phyloP scores from a whole-genome alignment of 2,329 filamentous ascomycete species.

The Polytolypa hystricis region DNA sequence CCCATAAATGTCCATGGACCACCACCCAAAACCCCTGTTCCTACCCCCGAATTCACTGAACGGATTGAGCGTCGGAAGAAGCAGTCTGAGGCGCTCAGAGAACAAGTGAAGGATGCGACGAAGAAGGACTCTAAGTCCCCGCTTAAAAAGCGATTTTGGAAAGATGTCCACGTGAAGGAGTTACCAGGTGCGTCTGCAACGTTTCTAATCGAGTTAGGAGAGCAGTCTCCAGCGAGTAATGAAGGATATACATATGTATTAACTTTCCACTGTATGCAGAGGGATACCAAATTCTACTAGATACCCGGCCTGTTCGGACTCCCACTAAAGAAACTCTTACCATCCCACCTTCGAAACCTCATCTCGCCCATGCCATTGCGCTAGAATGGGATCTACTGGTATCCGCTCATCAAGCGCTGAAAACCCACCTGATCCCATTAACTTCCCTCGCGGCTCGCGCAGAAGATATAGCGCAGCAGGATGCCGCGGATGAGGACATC shows the following conservation, averaged over 20 bases:
- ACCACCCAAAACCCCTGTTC: conserved; percentile 46
- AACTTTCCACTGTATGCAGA: conserved; percentile 19
- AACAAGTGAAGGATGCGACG: conserved; percentile 33
- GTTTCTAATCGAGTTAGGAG: neutral
- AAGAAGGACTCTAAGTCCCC: conserved; percentile 27
- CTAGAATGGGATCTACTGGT: conserved; percentile 85
- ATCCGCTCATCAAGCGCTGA: conserved; percentile 71
- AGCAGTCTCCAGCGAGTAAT: neutral
- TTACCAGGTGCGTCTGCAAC: conserved; percentile 43
- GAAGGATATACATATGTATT: neutral
- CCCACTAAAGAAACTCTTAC: conserved; percentile 61
- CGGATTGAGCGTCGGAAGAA: conserved; percentile 38
- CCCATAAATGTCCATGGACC: conserved; percentile 49
- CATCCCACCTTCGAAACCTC: conserved; percentile 62
- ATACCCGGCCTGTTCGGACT: conserved; percentile 67
- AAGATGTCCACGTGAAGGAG: conserved; percentile 61
- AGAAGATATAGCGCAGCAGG: conserved; percentile 64
- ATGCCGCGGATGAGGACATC: conserved; percentile 39
- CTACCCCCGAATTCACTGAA: conserved; percentile 38
- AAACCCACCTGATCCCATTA: conserved; percentile 78
- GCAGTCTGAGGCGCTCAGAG: conserved; percentile 39
- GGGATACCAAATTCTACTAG: conserved; percentile 59
- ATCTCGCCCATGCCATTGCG: conserved; percentile 75
- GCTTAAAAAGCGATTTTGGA: conserved; percentile 75
- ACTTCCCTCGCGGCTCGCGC: conserved; percentile 78